Evolutionary conservation across 306 rosid genomes (phyloP).

Genomic region (Casuarina glauca): DNA sequence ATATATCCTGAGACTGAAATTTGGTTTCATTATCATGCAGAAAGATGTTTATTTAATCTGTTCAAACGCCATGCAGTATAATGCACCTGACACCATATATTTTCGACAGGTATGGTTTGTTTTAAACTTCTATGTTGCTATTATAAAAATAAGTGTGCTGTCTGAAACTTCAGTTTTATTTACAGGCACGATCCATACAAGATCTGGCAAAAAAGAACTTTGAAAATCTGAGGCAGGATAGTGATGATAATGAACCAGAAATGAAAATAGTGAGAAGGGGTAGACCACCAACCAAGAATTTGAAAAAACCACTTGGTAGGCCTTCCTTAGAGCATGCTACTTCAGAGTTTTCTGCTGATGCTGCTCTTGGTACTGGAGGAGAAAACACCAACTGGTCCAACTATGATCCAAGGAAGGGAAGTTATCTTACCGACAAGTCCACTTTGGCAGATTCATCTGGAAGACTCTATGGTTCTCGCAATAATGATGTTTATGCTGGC

Average conservation of each 20-base stretch:
- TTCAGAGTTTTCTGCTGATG: slow-evolving; percentile 52
- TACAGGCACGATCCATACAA: slow-evolving; percentile 66
- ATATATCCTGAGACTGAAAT: slow-evolving; percentile 18
- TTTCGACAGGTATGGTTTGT: slow-evolving; percentile 60
- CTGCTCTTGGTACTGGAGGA: slow-evolving; percentile 50
- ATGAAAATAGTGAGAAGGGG: slow-evolving; percentile 62
- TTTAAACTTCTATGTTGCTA: not conserved
- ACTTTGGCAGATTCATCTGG: slow-evolving; percentile 45
- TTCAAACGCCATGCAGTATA: slow-evolving; percentile 76
- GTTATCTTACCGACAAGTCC: slow-evolving; percentile 41
- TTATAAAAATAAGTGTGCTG: slow-evolving; percentile 5
- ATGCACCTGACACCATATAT: slow-evolving; percentile 68
- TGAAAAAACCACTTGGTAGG: slow-evolving; percentile 46
- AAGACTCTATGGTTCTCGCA: slow-evolving; percentile 38
- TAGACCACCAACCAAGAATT: slow-evolving; percentile 66
- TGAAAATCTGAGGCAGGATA: slow-evolving; percentile 65
- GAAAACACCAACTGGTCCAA: slow-evolving; percentile 44
- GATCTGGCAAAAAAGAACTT: slow-evolving; percentile 66
- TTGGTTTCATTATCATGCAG: slow-evolving; percentile 39
- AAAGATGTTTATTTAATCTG: slow-evolving; percentile 60
- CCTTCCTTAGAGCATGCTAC: slow-evolving; percentile 48
- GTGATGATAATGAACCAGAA: slow-evolving; percentile 61
- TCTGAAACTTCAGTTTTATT: slow-evolving; percentile 19
- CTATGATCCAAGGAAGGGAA: slow-evolving; percentile 47
- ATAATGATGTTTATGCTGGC: slow-evolving; percentile 40